A percentile compares a stretch with the other conserved stretches of the same genome.
phyloP scores from a whole-genome alignment of 2,329 filamentous ascomycete genomes.

The Neoarthrinium moseri region DNA sequence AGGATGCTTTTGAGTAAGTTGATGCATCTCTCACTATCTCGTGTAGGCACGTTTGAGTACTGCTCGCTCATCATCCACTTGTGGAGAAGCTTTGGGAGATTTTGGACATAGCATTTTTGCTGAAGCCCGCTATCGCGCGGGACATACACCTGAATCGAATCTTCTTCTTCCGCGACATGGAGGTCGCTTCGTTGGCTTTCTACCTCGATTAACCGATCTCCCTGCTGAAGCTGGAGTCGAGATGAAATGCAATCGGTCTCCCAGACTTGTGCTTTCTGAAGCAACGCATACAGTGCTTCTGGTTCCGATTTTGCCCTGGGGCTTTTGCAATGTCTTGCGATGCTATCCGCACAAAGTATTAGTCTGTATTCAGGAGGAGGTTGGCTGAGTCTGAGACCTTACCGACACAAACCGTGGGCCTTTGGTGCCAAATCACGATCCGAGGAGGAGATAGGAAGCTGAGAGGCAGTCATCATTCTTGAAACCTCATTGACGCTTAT shows the following conservation, averaged over 20 bases:
- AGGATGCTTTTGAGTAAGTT: not conserved
- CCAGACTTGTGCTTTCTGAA: constrained; percentile 20
- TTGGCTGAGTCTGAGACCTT: constrained; percentile 9
- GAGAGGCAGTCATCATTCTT: constrained; percentile 21
- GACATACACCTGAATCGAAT: constrained; percentile 25
- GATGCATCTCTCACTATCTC: not conserved
- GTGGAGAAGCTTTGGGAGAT: constrained; percentile 25
- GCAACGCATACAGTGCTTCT: constrained; percentile 19
- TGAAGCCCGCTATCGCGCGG: constrained; percentile 25
- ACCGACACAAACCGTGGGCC: constrained; percentile 32
- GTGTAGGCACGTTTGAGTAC: not conserved
- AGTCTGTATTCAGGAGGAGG: not conserved
- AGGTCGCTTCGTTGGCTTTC: constrained; percentile 16
- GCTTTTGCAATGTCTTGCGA: constrained; percentile 26
- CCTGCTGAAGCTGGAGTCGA: constrained; percentile 24
- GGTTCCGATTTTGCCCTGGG: constrained; percentile 14
- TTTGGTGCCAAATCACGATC: constrained; percentile 25
- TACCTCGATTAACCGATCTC: constrained; percentile 16
- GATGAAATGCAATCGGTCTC: constrained; percentile 31
- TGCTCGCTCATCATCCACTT: constrained; percentile 32
- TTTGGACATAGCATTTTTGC: constrained; percentile 24
- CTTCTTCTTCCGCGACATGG: constrained; percentile 12
- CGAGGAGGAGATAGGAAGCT: constrained; percentile 17
- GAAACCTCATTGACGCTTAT: constrained; percentile 27
- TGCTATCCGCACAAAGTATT: constrained; percentile 16